Conservation (phyloP, 1,284 basidiomycete genomes). For the Trichosporon ovoides region DNA sequence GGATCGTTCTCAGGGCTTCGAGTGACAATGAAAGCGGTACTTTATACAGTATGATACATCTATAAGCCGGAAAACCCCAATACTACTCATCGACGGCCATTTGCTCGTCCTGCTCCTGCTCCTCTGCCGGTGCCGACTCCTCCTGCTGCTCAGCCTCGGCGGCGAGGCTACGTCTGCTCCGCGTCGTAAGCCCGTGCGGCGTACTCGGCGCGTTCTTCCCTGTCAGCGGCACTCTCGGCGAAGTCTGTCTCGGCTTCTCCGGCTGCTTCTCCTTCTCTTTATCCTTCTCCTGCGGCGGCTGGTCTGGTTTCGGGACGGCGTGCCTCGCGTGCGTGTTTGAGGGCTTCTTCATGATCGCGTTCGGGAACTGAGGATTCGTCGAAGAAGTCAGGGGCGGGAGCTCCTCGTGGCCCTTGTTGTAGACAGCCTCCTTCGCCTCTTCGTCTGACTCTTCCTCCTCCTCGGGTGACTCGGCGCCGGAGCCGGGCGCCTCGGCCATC, state of each 20-base stretch:
- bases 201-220: constrained; percentile 21
- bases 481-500: constrained; percentile 5
- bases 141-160: neutral
- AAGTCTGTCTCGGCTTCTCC: neutral
- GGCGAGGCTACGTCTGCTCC: neutral
- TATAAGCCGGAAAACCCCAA: neutral
- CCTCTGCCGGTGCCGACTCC: neutral
- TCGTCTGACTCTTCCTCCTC: constrained; percentile 3
- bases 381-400: constrained; percentile 36
- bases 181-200: neutral
- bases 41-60: neutral
- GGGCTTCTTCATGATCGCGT: constrained; percentile 39
- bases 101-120: neutral
- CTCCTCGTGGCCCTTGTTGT: constrained; percentile 24
- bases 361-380: constrained; percentile 44
- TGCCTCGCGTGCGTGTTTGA: constrained; percentile 38
- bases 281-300: neutral
- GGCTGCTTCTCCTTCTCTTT: constrained; percentile 7
- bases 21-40: too few species aligned
- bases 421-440: neutral
- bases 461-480: neutral
- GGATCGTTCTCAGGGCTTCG: too few species aligned
- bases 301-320: constrained; percentile 4
- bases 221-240: constrained; percentile 15
- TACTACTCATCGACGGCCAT: neutral